Evolutionary conservation across 768 basidiomycete genomes (phyloP).

Genomic region (Hydnomerulius pinastri): DNA sequence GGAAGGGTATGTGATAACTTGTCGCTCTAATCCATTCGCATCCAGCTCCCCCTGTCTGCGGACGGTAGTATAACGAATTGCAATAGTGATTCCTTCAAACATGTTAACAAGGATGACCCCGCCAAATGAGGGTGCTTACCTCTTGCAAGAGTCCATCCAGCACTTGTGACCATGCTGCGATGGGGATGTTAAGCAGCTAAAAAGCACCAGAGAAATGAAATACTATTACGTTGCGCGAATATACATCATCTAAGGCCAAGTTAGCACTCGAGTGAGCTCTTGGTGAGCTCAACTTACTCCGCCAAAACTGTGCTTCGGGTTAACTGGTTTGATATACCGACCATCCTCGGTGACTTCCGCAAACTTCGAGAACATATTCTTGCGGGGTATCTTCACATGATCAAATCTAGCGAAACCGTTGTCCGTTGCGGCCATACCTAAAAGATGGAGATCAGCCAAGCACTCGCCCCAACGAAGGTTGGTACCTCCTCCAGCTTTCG

Average conservation of each 20-base stretch:
- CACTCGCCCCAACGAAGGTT: neutral
- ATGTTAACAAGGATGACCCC: neutral
- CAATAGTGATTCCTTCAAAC: constrained; percentile 46
- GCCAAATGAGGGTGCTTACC: constrained; percentile 36
- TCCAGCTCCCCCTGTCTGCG: constrained; percentile 64
- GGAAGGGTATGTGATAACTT: constrained; percentile 73
- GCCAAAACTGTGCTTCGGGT: constrained; percentile 74
- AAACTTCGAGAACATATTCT: constrained; percentile 75
- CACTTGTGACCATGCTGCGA: constrained; percentile 60
- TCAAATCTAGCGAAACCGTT: constrained; percentile 71
- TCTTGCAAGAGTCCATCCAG: constrained; percentile 66
- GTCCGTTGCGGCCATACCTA: constrained; percentile 57
- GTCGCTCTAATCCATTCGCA: constrained; percentile 57
- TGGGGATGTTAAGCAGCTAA: neutral
- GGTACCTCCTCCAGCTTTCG: constrained; percentile 36
- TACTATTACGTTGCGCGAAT: constrained; percentile 58
- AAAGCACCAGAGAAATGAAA: neutral
- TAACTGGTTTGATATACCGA: constrained; percentile 63
- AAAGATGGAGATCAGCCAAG: neutral
- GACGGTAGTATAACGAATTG: constrained; percentile 73
- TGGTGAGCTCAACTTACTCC: constrained; percentile 49
- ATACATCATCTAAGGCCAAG: constrained; percentile 60
- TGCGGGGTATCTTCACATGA: constrained; percentile 65
- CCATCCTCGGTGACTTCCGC: constrained; percentile 69
- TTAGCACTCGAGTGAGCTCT: neutral